phyloP scores from a whole-genome alignment of 257 asterid genomes.

The Lantana camara region DNA sequence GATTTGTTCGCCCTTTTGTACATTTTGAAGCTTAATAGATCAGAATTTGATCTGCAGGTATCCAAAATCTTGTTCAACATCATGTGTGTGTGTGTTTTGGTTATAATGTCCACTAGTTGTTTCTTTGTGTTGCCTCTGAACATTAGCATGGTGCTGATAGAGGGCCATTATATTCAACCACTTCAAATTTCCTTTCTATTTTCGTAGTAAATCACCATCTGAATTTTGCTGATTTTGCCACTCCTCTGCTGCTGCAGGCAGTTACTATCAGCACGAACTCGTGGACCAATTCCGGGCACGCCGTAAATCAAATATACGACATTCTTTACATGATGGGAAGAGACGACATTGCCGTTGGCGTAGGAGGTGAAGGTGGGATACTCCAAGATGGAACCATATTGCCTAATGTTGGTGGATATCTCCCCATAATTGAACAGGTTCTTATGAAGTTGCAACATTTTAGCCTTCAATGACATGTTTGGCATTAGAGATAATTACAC shows the following conservation, averaged over 20 bases:
- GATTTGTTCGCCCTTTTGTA: conserved; percentile 81
- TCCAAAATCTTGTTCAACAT: too few relatives aligned
- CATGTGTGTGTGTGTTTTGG: too few relatives aligned
- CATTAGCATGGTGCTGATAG: too few relatives aligned
- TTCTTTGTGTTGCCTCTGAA: too few relatives aligned
- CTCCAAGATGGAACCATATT: conserved; percentile 68
- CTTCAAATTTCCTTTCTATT: too few relatives aligned
- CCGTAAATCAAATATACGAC: conserved; percentile 80
- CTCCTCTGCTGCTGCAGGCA: conserved; percentile 50
- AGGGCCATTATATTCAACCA: too few relatives aligned
- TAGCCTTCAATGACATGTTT: too few relatives aligned
- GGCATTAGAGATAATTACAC: too few relatives aligned
- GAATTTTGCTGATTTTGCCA: too few relatives aligned
- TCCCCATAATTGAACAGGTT: conserved; percentile 89
- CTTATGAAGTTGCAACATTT: background rate
- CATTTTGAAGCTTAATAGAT: conserved; percentile 68
- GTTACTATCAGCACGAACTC: conserved; percentile 69
- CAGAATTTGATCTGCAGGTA: conserved; percentile 78
- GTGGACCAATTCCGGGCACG: conserved; percentile 81
- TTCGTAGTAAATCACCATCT: too few relatives aligned
- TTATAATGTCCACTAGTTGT: too few relatives aligned
- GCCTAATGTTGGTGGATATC: conserved; percentile 86
- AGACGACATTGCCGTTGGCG: conserved; percentile 81
- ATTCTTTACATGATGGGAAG: conserved; percentile 92
- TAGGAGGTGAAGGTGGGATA: conserved; percentile 93